Base-by-base conservation (phyloP, 257 asterid genomes). In the Echium plantagineum region DNA sequence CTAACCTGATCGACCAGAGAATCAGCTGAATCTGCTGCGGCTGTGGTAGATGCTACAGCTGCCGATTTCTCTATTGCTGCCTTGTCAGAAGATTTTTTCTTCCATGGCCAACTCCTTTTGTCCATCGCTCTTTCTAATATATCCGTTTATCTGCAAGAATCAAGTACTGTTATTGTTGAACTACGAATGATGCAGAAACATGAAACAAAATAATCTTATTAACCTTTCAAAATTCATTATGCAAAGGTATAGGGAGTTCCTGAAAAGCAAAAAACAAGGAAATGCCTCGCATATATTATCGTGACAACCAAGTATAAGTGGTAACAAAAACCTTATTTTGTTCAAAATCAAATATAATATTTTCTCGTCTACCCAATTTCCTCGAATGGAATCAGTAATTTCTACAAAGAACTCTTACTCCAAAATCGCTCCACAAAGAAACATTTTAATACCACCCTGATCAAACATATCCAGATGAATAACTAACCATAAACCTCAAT, bases 71-170 rank as follows among this genome's bases (percentile, higher is more conserved):
- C 90, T 19, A 68, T 69, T 47, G 78, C 75, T 26, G 82, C 81
- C 71, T 88, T 88, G 63, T 88, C 98, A 58, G 95, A 88, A 47
- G 95, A 84, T 65, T 91, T 91, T 70, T 84, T 91, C 94, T 91
- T 91, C 98, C 98, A 91, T 1, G 97, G 98, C 98, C 98, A 91
- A 74, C 94, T 82, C 75, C 89, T 69, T 61, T 71, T 82, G 64
- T 90, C 96, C 98, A 91, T 91, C 59, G 61, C 62, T 49, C 63
- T 63, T 84, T 82, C 77, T 48, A 66, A 58, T 42, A 53, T 57
- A 19, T 48, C 48, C 15, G 15, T 7, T 20, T n/a, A 20, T 4
- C 17, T 5, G n/a, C 31, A 21, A 55, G 32, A 30, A 18, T 13
- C 13, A 21, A 30, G 4, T 55, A 13, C n/a, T 16, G 56, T n/a